Conservation (phyloP, 495 filamentous ascomycete species). For the Astrothelium macrocarpum region DNA sequence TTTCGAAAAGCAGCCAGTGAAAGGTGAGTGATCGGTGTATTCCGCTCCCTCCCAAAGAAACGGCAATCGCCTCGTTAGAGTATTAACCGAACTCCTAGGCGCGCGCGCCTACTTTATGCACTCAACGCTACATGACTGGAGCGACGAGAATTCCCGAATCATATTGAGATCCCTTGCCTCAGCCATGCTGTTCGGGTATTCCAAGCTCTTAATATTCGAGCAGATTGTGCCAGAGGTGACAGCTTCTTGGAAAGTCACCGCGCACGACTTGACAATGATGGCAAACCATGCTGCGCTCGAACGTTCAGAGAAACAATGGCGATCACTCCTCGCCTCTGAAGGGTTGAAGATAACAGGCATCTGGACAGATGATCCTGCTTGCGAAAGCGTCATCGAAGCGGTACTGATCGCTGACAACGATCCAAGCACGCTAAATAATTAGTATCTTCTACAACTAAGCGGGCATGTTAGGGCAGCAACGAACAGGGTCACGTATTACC, state of each 20-base stretch:
- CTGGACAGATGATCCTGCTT: not conserved
- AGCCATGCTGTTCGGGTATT: slow-evolving; percentile 41
- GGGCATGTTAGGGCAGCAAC: no score
- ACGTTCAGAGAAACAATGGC: not conserved
- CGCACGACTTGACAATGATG: slow-evolving; percentile 40
- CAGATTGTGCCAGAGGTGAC: slow-evolving; percentile 39
- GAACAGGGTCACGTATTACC: no score
- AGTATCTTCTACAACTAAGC: no score
- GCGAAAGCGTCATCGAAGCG: not conserved
- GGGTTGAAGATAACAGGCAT: not conserved
- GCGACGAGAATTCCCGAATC: not conserved
- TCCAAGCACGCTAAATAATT: no score
- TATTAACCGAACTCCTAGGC: no score
- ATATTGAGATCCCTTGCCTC: slow-evolving; percentile 10
- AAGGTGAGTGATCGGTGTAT: slow-evolving; percentile 17
- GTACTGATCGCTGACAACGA: no score
- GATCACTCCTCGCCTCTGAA: not conserved
- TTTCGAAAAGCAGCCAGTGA: slow-evolving; percentile 42
- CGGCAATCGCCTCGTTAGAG: not conserved
- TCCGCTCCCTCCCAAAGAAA: not conserved
- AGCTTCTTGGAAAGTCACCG: slow-evolving; percentile 34
- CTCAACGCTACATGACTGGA: slow-evolving; percentile 16
- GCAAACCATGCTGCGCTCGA: slow-evolving; percentile 20
- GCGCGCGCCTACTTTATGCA: slow-evolving; percentile 31
- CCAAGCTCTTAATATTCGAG: slow-evolving; percentile 43